phyloP scores from a whole-genome alignment of 306 rosid species.

The Myrica gale region DNA sequence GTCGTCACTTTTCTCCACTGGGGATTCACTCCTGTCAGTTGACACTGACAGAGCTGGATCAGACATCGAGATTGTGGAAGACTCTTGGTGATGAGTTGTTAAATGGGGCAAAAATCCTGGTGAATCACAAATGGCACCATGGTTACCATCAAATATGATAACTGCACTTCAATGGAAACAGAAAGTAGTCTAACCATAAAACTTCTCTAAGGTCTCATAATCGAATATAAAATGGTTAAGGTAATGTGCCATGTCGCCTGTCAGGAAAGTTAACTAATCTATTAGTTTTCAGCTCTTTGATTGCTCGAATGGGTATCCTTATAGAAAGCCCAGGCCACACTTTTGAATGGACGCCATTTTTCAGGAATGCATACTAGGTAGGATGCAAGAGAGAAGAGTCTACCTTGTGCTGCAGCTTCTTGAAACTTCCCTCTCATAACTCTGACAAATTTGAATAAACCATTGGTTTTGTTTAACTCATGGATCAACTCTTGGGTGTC shows the following conservation, averaged over 20 bases:
- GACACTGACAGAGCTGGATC: conserved; percentile 65
- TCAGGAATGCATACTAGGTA: conserved; percentile 18
- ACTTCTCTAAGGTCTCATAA: background rate
- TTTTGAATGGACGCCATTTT: background rate
- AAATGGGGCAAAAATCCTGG: conserved; percentile 43
- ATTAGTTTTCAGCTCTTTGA: background rate
- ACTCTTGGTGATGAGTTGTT: conserved; percentile 48
- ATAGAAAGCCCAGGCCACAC: background rate
- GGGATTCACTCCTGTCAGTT: conserved; percentile 53
- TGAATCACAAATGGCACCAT: conserved; percentile 17
- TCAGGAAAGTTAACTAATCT: background rate
- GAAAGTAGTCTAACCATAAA: background rate
- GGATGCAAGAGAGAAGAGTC: conserved; percentile 6
- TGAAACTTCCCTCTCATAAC: conserved; percentile 76
- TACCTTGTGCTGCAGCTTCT: conserved; percentile 67
- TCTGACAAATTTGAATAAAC: conserved; percentile 76
- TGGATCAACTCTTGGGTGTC: conserved; percentile 55
- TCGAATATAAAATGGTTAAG: background rate
- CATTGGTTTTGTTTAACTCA: conserved; percentile 78
- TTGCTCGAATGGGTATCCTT: background rate
- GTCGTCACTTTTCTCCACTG: conserved; percentile 37
- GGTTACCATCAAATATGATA: background rate
- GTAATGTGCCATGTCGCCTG: too few relatives aligned
- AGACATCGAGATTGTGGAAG: conserved; percentile 52
- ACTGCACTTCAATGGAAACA: background rate